phyloP scores from a whole-genome alignment of 2,329 filamentous ascomycete species.

The Hortaea werneckii region DNA sequence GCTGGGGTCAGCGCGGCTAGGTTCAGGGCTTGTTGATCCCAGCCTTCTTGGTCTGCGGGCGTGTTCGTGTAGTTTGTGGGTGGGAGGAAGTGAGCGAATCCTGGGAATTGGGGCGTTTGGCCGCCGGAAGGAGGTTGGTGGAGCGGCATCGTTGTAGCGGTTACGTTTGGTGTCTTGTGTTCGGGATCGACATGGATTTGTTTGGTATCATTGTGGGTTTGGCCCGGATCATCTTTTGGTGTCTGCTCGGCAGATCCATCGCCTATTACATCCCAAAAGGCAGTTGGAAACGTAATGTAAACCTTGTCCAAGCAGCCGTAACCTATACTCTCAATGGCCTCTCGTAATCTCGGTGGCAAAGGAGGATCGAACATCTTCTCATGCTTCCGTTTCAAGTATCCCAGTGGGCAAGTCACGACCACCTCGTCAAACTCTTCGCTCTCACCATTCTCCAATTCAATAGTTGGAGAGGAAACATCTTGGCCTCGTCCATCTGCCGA shows the following conservation, averaged over 20 bases:
- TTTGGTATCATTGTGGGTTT: neutral
- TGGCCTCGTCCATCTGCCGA: conserved; percentile 11
- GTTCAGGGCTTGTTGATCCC: conserved; percentile 58
- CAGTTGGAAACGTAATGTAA: conserved; percentile 52
- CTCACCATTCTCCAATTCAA: conserved; percentile 39
- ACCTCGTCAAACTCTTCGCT: conserved; percentile 53
- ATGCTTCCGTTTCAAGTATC: conserved; percentile 55
- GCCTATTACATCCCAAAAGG: conserved; percentile 53
- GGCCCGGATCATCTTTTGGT: neutral
- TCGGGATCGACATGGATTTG: neutral
- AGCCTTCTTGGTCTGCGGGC: conserved; percentile 45
- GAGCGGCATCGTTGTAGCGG: conserved; percentile 26
- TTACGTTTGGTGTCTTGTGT: conserved; percentile 26
- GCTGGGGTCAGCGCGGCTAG: conserved; percentile 53
- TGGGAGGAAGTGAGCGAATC: conserved; percentile 67
- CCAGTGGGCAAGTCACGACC: conserved; percentile 57
- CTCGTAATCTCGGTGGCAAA: conserved; percentile 46
- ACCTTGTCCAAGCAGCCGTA: conserved; percentile 66
- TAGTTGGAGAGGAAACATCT: conserved; percentile 31
- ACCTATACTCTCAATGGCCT: conserved; percentile 54
- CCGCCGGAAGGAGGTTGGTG: conserved; percentile 15
- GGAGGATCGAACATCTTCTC: conserved; percentile 46
- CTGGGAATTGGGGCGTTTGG: conserved; percentile 31
- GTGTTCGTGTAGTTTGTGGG: conserved; percentile 56
- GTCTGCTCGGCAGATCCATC: neutral